These are phyloP conservation scores for Hysterangium stoloniferum DNA, from an alignment of 768 basidiomycete genomes.

Conservation along the genomic window DNA sequence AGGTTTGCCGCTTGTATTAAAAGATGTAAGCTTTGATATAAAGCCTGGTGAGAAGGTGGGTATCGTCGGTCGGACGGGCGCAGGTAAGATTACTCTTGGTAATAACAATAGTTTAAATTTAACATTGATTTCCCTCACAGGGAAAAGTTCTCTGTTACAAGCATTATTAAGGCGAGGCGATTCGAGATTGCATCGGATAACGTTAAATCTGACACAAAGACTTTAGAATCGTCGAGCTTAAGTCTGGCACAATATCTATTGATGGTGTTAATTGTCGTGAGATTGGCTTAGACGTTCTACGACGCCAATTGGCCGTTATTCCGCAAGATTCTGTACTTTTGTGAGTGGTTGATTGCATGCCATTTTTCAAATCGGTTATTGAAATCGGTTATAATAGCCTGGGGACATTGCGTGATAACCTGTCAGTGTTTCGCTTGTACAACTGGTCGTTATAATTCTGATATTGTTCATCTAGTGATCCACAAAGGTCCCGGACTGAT, in stretches of 20 bases:
- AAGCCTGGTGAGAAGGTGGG: constrained; percentile 57
- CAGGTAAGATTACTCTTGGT: constrained; percentile 23
- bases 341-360: constrained; percentile 13
- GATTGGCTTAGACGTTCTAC: constrained; percentile 48
- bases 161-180: constrained; percentile 42
- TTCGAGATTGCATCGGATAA: neutral
- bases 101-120: constrained; percentile 6
- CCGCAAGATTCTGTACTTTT: constrained; percentile 61
- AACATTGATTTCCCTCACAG: constrained; percentile 17
- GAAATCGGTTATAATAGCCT: constrained; percentile 13
- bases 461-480: constrained; percentile 35
- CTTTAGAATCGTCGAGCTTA: constrained; percentile 50
- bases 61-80: constrained; percentile 44
- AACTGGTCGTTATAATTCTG: neutral
- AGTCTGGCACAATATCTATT: constrained; percentile 48
- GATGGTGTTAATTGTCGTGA: constrained; percentile 46
- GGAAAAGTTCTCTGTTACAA: constrained; percentile 52
- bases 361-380: constrained; percentile 14
- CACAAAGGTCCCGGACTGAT: constrained; percentile 44
- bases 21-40: constrained; percentile 48
- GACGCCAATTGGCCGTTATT: constrained; percentile 52
- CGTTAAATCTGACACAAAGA: neutral
- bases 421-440: constrained; percentile 22
- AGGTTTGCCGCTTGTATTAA: constrained; percentile 58
- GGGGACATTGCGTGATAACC: constrained; percentile 40